Base-by-base conservation (phyloP, 768 basidiomycete species). In the Coprinopsis sp. region DNA sequence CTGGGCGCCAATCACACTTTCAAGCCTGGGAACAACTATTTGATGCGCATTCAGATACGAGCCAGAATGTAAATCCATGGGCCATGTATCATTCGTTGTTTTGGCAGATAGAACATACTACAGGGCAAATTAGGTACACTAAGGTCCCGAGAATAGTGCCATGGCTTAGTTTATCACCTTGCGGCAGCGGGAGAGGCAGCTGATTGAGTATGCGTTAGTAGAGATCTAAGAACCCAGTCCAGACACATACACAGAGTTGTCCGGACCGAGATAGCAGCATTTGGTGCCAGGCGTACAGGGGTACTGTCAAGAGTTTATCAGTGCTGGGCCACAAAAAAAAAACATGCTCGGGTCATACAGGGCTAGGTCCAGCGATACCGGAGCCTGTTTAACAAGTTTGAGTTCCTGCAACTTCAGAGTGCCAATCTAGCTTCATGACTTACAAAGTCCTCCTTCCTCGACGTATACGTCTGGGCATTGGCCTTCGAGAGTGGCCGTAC, bases 201-300 rank as follows among this genome's bases (percentile, higher is more conserved):
- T n/a, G n/a, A n/a, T n/a, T n/a, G n/a, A n/a, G n/a, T n/a, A n/a
- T n/a, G n/a, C n/a, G n/a, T n/a, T n/a, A n/a, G n/a, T n/a, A n/a
- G n/a, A n/a, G n/a, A n/a, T n/a, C n/a, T n/a, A n/a, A n/a, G n/a
- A n/a, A n/a, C n/a, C n/a, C n/a, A n/a, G n/a, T n/a, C n/a, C n/a
- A n/a, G n/a, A n/a, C n/a, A 47, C 53, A 43, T 39, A 62, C 60
- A 48, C 36, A 7, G 53, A 46, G 33, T 45, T 42, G 23, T 62
- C 58, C 7, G 61, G 57, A 38, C 41, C 34, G 24, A 58, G 25
- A 33, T 45, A 42, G 58, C 58, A 60, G 51, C 61, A 62, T 23
- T 37, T 56, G 14, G 54, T 52, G 6, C 57, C 54, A 16, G 57
- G 58, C 31, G 22, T 13, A 22, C 49, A 48, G 36, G 37, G 44